phyloP scores from a whole-genome alignment of 2,329 filamentous ascomycete species.

The Nemania diffusa region DNA sequence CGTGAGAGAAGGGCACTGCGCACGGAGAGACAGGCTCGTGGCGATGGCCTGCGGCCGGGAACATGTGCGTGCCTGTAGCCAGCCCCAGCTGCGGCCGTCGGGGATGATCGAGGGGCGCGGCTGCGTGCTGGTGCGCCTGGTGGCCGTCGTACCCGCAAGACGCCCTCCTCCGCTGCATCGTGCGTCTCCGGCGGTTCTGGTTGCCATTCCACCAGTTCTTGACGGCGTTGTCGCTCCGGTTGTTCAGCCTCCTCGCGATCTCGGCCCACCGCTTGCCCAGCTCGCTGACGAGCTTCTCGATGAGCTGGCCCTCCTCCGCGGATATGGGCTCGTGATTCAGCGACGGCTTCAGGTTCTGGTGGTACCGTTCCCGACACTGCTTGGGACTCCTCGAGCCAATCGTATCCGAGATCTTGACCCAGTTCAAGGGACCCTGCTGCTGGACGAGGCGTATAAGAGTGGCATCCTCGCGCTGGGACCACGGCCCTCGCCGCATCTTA shows the following conservation, averaged over 20 bases:
- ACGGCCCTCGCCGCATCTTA: constrained; percentile 72
- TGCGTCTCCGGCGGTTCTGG: constrained; percentile 79
- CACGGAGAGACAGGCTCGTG: constrained; percentile 35
- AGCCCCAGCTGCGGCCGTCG: constrained; percentile 29
- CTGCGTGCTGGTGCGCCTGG: constrained; percentile 8
- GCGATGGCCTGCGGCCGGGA: constrained; percentile 15
- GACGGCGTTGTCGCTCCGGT: constrained; percentile 92
- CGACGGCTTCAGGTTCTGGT: constrained; percentile 87
- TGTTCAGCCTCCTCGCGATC: constrained; percentile 82
- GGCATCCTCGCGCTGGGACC: constrained; percentile 81
- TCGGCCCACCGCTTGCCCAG: constrained; percentile 94
- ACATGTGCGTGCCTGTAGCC: constrained; percentile 26
- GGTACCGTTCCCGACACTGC: constrained; percentile 93
- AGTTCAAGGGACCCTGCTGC: constrained; percentile 81
- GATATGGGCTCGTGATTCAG: constrained; percentile 80
- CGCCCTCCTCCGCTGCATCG: constrained; percentile 52
- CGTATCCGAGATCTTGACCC: constrained; percentile 84
- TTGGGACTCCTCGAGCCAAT: constrained; percentile 86
- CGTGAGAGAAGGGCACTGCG: constrained; percentile 25
- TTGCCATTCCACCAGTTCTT: constrained; percentile 99
- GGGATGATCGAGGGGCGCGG: constrained; percentile 20
- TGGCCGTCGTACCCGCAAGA: constrained; percentile 46
- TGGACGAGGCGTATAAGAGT: constrained; percentile 76
- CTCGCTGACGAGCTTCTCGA: constrained; percentile 79
- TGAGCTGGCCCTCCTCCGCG: constrained; percentile 74